phyloP scores from a whole-genome alignment of 1,284 basidiomycete species.

The Trametes sp. region DNA sequence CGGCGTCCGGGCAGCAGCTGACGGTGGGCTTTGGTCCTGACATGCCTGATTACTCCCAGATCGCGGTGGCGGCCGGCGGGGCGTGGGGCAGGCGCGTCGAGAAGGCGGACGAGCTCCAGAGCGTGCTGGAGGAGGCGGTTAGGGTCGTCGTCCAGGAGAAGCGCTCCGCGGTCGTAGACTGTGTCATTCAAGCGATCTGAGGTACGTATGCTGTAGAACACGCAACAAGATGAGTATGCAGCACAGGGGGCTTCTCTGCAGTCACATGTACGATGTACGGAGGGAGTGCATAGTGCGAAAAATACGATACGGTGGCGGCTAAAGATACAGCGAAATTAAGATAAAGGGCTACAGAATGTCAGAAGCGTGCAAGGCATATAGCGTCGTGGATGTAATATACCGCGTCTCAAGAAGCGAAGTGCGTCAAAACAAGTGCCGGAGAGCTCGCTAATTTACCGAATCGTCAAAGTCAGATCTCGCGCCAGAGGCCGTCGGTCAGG shows the following conservation, averaged over 20 bases:
- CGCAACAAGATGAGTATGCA: not conserved
- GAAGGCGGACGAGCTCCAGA: constrained; percentile 47
- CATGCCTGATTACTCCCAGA: constrained; percentile 66
- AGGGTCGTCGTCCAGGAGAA: constrained; percentile 62
- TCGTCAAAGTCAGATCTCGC: constrained; percentile 47
- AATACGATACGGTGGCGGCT: constrained; percentile 13
- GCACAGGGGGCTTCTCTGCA: not conserved
- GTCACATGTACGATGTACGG: not conserved
- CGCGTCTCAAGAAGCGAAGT: constrained; percentile 1
- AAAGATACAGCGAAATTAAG: constrained; percentile 23
- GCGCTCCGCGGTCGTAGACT: constrained; percentile 70
- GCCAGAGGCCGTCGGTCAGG: constrained; percentile 58
- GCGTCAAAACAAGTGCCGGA: not conserved
- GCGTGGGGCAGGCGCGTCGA: constrained; percentile 64
- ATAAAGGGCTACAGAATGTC: constrained; percentile 1
- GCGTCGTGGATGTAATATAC: not conserved
- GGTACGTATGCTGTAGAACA: not conserved
- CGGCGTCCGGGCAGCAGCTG: constrained; percentile 54
- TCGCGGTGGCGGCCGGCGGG: constrained; percentile 71
- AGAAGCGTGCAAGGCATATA: constrained; percentile 1
- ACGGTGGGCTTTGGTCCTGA: constrained; percentile 71
- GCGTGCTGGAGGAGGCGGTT: constrained; percentile 57
- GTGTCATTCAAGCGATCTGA: constrained; percentile 50
- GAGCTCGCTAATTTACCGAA: not conserved
- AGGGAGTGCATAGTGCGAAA: constrained; percentile 1